Conservation (phyloP, 805 yeast species). For the Schwanniomyces polymorphus region DNA sequence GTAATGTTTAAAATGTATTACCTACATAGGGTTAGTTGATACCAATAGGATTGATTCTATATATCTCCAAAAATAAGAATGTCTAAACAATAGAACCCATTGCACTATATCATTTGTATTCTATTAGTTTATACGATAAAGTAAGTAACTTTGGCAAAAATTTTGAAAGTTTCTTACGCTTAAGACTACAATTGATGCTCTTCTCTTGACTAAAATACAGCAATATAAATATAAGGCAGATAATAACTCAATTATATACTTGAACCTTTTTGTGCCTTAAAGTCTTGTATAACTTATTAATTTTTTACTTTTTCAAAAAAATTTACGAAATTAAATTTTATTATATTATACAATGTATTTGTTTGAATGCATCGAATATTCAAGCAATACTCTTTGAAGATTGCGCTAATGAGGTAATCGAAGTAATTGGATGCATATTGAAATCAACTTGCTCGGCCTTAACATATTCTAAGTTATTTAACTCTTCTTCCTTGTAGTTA, state of each 20-base stretch:
- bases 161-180: too few species aligned
- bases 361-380: not conserved
- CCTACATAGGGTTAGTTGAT: too few species aligned
- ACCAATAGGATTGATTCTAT: not conserved
- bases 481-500: slow-evolving; percentile 57
- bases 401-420: slow-evolving; percentile 12
- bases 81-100: too few species aligned
- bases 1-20: not conserved
- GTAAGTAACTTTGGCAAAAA: too few species aligned
- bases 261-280: not conserved
- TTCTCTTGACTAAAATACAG: too few species aligned
- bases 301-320: not conserved
- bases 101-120: too few species aligned
- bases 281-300: not conserved
- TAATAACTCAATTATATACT: too few species aligned
- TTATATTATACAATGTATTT: not conserved
- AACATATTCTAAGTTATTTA: slow-evolving; percentile 50
- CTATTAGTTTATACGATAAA: too few species aligned
- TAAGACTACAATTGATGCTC: too few species aligned
- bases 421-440: slow-evolving; percentile 15
- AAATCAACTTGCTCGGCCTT: slow-evolving; percentile 2
- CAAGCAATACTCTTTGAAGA: slow-evolving; percentile 15
- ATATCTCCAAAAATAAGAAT: too few species aligned
- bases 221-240: too few species aligned
- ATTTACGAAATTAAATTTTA: not conserved